Conservation (phyloP, 345 rosid genomes). For the Cardamine chenopodiifolia region DNA sequence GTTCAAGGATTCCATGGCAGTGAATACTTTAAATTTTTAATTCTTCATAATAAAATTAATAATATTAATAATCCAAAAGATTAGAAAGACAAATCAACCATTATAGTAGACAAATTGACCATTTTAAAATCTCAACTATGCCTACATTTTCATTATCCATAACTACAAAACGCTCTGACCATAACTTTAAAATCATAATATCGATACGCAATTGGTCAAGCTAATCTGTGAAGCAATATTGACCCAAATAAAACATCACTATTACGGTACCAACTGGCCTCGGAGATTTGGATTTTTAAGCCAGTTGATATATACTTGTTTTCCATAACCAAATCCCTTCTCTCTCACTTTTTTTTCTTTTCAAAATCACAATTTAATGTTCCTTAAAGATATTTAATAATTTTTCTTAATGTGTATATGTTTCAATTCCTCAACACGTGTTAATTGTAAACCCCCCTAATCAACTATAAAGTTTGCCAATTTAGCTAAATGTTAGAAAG, state of each 20-base stretch:
- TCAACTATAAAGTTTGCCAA: background rate
- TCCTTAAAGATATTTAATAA: background rate
- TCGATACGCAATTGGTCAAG: background rate
- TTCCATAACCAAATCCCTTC: background rate
- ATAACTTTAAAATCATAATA: background rate
- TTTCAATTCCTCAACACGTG: background rate
- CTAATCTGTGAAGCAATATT: slow-evolving; percentile 9
- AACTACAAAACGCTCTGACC: slow-evolving; percentile 12
- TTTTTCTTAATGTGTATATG: background rate
- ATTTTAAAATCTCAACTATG: slow-evolving; percentile 28
- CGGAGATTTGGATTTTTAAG: background rate
- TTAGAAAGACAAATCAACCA: background rate
- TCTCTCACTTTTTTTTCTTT: background rate
- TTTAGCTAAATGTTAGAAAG: background rate
- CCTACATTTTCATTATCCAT: slow-evolving; percentile 15
- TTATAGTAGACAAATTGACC: background rate
- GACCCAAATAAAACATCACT: slow-evolving; percentile 28
- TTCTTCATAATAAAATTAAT: background rate
- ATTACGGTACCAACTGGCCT: background rate
- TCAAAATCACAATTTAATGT: background rate
- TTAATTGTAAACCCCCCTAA: background rate
- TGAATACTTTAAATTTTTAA: slow-evolving; percentile 12
- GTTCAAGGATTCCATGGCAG: slow-evolving; percentile 34
- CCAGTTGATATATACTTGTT: background rate
- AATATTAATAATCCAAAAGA: slow-evolving; percentile 7